These are phyloP conservation scores for Aspergillus sp. DNA, from an alignment of 2,329 filamentous ascomycete genomes.

Conservation along the genomic window DNA sequence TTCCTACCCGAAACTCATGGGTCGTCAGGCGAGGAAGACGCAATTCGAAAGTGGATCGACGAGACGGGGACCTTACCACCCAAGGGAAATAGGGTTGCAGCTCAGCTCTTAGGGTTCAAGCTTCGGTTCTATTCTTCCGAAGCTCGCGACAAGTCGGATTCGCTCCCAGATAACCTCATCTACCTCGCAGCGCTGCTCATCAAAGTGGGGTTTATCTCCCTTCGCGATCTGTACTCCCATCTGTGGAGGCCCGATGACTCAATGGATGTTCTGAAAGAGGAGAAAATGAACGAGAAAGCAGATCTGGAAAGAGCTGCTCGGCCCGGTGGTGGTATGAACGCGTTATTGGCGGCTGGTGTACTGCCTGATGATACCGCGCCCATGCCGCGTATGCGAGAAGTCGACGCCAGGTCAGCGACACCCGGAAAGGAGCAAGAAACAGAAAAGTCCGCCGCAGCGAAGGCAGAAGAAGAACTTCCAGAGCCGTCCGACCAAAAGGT, in stretches of 20 bases:
- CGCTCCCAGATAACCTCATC: slow-evolving; percentile 82
- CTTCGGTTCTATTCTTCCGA: slow-evolving; percentile 85
- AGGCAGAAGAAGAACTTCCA: slow-evolving; percentile 44
- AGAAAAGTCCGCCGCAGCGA: slow-evolving; percentile 27
- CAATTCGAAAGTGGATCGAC: slow-evolving; percentile 65
- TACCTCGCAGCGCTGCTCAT: slow-evolving; percentile 86
- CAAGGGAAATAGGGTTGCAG: slow-evolving; percentile 78
- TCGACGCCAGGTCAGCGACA: slow-evolving; percentile 42
- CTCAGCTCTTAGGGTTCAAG: slow-evolving; percentile 94
- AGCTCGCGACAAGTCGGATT: slow-evolving; percentile 63
- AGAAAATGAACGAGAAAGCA: slow-evolving; percentile 64
- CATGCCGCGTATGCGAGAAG: slow-evolving; percentile 43
- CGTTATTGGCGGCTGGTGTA: slow-evolving; percentile 75
- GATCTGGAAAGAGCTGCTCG: slow-evolving; percentile 65
- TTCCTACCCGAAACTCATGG: slow-evolving; percentile 34
- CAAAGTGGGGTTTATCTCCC: slow-evolving; percentile 92
- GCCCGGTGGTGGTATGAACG: slow-evolving; percentile 67
- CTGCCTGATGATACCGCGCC: slow-evolving; percentile 69
- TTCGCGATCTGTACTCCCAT: slow-evolving; percentile 84
- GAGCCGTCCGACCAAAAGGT: slow-evolving; percentile 85
- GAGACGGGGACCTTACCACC: slow-evolving; percentile 74
- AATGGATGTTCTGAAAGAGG: slow-evolving; percentile 65
- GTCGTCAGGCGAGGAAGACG: slow-evolving; percentile 41
- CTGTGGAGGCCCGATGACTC: slow-evolving; percentile 74
- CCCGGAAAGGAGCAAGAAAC: slow-evolving; percentile 45